phyloP scores from a whole-genome alignment of 106 monocot species.

The Cymbidium sinense region DNA sequence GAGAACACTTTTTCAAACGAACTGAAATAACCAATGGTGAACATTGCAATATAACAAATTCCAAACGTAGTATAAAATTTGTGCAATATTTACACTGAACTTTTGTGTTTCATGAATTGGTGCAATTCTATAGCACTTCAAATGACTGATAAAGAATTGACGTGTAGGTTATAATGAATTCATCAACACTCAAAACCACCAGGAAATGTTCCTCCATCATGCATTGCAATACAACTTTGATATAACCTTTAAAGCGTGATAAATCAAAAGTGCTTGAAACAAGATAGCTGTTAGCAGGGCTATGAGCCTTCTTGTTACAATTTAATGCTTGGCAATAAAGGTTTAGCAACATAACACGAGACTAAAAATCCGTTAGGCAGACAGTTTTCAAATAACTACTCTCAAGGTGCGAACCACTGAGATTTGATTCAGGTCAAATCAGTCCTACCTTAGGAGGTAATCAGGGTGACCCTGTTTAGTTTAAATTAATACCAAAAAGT shows the following conservation, averaged over 20 bases:
- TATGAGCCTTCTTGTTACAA: background rate
- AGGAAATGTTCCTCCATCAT: background rate
- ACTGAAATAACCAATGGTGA: background rate
- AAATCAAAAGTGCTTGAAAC: background rate
- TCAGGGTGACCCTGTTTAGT: too few species aligned
- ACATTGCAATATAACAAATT: background rate
- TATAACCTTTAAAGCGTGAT: background rate
- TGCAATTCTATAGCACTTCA: background rate
- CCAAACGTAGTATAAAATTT: background rate
- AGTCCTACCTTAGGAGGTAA: too few species aligned
- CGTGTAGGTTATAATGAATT: background rate
- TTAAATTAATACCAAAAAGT: too few species aligned
- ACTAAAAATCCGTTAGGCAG: background rate
- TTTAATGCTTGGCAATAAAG: background rate
- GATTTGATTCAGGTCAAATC: too few species aligned
- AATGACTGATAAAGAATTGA: background rate
- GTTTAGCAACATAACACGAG: background rate
- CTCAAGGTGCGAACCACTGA: too few species aligned
- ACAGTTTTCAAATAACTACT: too few species aligned
- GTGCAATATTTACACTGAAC: background rate
- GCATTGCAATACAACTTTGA: background rate
- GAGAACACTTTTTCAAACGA: background rate
- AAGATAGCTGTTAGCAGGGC: background rate
- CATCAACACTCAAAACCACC: background rate
- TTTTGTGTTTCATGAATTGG: background rate